Base-by-base conservation (phyloP, 208 protist species). In the Angomonas ambiguus region DNA sequence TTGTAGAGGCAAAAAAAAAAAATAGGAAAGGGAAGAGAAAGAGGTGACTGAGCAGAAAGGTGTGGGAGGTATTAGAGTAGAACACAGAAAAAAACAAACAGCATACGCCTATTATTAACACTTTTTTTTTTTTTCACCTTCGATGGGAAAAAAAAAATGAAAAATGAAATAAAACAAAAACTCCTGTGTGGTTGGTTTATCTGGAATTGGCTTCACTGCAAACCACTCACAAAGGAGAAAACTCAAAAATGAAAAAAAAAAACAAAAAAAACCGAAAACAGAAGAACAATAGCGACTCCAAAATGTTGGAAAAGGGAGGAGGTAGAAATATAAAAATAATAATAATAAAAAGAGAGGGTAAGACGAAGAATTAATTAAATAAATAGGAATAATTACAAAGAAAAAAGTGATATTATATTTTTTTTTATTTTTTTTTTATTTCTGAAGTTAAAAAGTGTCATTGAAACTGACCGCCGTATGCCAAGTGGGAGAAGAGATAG, bases 221-320 rank as follows among this genome's bases (percentile, higher is more conserved):
- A 45, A 45, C 11, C 16, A 8, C 38, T 16, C 16, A n/a, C 8
- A 8, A 45, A 16, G 38, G 8, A 8, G 11, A 8, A 8, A 45
- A 8, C 8, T 8, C 11, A 64, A 30, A 41, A 8, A 57, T 13
- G 32, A 38, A 63, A 42, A 42, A 30, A 62, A 32, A 51, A 34
- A 64, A 20, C 32, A 42, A 41, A 45, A 35, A 2, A 62, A 62
- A 62, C 22, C 18, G 4, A 62, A 34, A 62, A 62, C 38, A 42
- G 30, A 25, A 28, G n/a, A 35, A 35, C 5, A 35, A 42, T 16
- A 62, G 27, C 11, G 13, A 62, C 16, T 32, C 55, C 55, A 4
- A 16, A 18, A 5, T 24, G 2, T 31, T 22, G 30, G 22, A 48
- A n/a, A n/a, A n/a, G 25, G 18, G 61, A 27, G 10, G 28, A 5